Base-by-base conservation (phyloP, 306 rosid genomes). In the cucumber (Cucumis sativus) region DNA sequence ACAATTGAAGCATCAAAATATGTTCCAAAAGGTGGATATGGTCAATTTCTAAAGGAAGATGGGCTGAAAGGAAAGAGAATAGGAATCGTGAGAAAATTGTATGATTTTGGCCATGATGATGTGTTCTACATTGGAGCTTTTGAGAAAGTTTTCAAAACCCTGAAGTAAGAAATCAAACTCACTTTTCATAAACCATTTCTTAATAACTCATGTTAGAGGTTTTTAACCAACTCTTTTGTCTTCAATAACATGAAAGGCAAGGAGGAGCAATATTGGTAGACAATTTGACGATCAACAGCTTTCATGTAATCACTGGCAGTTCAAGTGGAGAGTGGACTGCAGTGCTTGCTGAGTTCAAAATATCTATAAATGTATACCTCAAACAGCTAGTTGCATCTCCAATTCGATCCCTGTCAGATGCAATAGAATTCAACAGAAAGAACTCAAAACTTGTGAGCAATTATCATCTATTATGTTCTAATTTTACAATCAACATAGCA, bases 11-110 rank as follows among this genome's bases (percentile, higher is more conserved):
- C 40, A 10, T 86, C 85, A 33, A 77, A 72, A 28, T 65, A 77
- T 69, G 83, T 86, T 80, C 90, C 90, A 1, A 59, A 7, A 10
- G 88, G 85, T 41, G 89, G 89, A 17, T 88, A 63, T 54, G 80
- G 52, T 3, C 77, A 67, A 54, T 81, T 28, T 41, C 86, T 86
- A 1, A 72, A 41, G 33, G 76, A 3, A 13, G 49, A 83, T 14
- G 77, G 89, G 13, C 87, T 83, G 13, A 59, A 18, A 66, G 80
- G 87, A n/a, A 86, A 83, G 78, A 83, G 89, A 81, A 57, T 35
- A 69, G 87, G 87, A 56, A 81, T 83, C 14, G 84, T 81, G 40
- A 81, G 85, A 37, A 74, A 62, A 15, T 79, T 80, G 71, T 78
- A 60, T 43, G 28, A 51, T 49, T 77, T 83, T 10, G 80, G 79